phyloP scores from a whole-genome alignment of 768 basidiomycete species.

The Fibroporia radiculosa region DNA sequence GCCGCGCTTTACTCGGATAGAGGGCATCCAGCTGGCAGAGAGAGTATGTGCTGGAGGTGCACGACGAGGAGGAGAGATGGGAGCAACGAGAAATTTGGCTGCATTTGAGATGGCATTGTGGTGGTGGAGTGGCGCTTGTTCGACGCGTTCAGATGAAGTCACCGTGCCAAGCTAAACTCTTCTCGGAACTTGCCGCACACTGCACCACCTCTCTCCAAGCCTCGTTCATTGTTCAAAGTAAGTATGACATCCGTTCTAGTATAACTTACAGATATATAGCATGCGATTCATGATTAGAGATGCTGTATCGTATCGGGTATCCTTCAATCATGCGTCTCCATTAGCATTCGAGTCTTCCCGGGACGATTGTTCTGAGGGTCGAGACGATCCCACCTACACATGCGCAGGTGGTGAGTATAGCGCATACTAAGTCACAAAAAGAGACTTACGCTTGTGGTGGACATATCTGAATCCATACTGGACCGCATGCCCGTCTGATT shows the following conservation, averaged over 20 bases:
- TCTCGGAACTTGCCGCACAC: too few relatives aligned
- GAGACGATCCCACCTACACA: neutral
- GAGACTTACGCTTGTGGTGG: slow-evolving; percentile 1
- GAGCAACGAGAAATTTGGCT: slow-evolving; percentile 2
- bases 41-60: neutral
- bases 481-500: slow-evolving; percentile 10
- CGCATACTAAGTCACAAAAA: neutral
- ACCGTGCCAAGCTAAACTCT: too few relatives aligned
- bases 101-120: neutral
- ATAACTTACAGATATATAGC: too few relatives aligned
- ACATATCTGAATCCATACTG: slow-evolving; percentile 17
- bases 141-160: too few relatives aligned
- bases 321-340: neutral
- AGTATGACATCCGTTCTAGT: too few relatives aligned
- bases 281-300: too few relatives aligned
- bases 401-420: neutral
- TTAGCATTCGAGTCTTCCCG: neutral
- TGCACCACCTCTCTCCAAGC: too few relatives aligned
- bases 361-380: neutral
- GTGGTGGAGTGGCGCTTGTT: too few relatives aligned
- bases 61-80: neutral
- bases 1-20: slow-evolving; percentile 35
- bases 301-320: too few relatives aligned
- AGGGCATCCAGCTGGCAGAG: slow-evolving; percentile 32
- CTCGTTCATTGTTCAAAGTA: too few relatives aligned